These are phyloP conservation scores for Sedum album DNA, from an alignment of 164 flowering plant genomes.

Conservation along the genomic window DNA sequence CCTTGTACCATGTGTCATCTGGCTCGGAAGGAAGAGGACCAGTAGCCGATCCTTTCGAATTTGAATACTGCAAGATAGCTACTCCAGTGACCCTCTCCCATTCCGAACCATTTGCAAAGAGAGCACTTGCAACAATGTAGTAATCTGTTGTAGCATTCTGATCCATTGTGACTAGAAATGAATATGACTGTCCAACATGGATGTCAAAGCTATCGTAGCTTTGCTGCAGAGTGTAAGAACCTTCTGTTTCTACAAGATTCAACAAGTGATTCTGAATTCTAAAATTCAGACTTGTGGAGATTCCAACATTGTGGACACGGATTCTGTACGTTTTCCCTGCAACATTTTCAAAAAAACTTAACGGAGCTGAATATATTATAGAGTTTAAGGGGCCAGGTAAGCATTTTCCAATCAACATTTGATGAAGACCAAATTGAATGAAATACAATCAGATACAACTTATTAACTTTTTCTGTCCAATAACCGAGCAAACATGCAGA, in stretches of 20 bases:
- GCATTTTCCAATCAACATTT: no score
- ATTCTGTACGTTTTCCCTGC: slow-evolving; percentile 71
- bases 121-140: slow-evolving; percentile 73
- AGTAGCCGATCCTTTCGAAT: slow-evolving; percentile 49
- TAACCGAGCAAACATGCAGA: no score
- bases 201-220: slow-evolving; percentile 52
- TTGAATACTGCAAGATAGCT: slow-evolving; percentile 64
- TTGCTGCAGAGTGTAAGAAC: slow-evolving; percentile 46
- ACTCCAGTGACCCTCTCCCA: slow-evolving; percentile 73
- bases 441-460: no score
- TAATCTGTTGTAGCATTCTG: slow-evolving; percentile 67
- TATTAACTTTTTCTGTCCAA: no score
- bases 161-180: no score
- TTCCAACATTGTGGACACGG: slow-evolving; percentile 63
- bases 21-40: slow-evolving; percentile 75
- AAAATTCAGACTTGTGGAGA: slow-evolving; percentile 58
- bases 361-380: no score
- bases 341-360: neutral
- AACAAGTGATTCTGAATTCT: slow-evolving; percentile 60
- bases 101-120: slow-evolving; percentile 55
- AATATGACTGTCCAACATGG: no score
- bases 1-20: slow-evolving; percentile 37
- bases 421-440: no score
- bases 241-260: slow-evolving; percentile 64
- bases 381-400: no score